These are phyloP conservation scores for Ceriops decandra DNA, from an alignment of 345 rosid species.

Conservation along the genomic window DNA sequence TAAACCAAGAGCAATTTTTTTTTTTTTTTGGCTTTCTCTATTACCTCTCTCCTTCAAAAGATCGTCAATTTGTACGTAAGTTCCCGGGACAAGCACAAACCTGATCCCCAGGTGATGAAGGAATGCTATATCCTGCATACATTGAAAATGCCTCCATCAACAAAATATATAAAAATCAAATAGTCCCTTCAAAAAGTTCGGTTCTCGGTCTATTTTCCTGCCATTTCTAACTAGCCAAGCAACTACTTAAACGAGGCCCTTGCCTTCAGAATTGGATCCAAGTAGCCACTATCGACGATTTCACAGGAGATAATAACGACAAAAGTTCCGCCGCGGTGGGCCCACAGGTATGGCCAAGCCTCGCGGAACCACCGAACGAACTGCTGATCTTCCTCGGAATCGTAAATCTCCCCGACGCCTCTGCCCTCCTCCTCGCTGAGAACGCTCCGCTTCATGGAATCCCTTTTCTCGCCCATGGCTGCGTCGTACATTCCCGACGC, in stretches of 20 bases:
- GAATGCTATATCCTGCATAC: constrained; percentile 81
- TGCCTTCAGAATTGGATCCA: constrained; percentile 77
- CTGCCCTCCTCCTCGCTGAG: constrained; percentile 34
- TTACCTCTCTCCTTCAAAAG: constrained; percentile 80
- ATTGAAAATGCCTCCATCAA: background rate
- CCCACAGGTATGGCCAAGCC: constrained; percentile 97
- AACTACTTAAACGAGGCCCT: background rate
- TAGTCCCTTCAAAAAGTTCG: background rate
- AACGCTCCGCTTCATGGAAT: constrained; percentile 28
- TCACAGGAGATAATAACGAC: constrained; percentile 72
- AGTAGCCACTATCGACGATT: constrained; percentile 47
- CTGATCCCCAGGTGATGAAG: constrained; percentile 83
- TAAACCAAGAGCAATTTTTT: background rate
- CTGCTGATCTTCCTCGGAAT: constrained; percentile 50
- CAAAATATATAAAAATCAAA: background rate
- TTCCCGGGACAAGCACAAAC: constrained; percentile 85
- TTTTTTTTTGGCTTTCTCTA: background rate
- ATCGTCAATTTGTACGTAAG: constrained; percentile 80
- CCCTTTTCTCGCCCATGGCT: background rate
- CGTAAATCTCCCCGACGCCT: constrained; percentile 25
- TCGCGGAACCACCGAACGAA: constrained; percentile 97
- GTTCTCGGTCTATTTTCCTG: background rate
- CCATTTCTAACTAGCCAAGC: background rate
- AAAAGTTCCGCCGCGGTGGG: constrained; percentile 71
- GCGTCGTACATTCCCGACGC: background rate